Conservation (phyloP, 345 rosid genomes). For the Boechera divaricarpa region DNA sequence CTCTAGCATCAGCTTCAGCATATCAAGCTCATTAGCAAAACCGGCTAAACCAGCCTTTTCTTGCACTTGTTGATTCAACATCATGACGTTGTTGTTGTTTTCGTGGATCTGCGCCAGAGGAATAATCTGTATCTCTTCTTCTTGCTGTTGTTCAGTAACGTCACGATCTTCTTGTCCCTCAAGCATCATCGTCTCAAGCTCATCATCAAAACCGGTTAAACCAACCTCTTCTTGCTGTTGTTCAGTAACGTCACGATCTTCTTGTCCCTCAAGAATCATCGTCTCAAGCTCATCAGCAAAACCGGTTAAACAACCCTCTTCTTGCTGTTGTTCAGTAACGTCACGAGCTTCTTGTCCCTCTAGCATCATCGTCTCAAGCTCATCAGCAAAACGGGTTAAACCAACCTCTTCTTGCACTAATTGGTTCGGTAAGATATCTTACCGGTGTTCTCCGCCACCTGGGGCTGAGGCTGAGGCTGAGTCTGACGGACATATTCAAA, state of each 20-base stretch:
- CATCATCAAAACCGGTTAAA: not conserved
- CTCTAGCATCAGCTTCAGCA: too few relatives aligned
- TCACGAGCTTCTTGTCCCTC: not conserved
- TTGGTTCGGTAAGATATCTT: not conserved
- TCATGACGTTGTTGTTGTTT: not conserved
- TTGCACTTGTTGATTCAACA: not conserved
- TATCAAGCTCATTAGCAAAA: too few relatives aligned
- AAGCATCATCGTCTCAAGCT: not conserved
- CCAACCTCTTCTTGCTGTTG: not conserved
- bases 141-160: not conserved
- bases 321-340: not conserved
- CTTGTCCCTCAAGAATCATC: too few relatives aligned
- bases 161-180: not conserved
- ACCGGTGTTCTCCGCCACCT: not conserved
- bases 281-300: too few relatives aligned
- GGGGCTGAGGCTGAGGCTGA: not conserved
- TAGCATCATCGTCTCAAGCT: not conserved
- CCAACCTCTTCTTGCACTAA: not conserved
- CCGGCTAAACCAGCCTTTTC: not conserved
- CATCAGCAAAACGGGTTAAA: not conserved
- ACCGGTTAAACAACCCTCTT: not conserved
- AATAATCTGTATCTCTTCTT: not conserved
- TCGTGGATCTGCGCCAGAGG: too few relatives aligned
- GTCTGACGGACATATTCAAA: not conserved
- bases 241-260: too few relatives aligned